These are phyloP conservation scores for Diatrype stigma DNA, from an alignment of 2,329 filamentous ascomycete genomes.

Conservation along the genomic window DNA sequence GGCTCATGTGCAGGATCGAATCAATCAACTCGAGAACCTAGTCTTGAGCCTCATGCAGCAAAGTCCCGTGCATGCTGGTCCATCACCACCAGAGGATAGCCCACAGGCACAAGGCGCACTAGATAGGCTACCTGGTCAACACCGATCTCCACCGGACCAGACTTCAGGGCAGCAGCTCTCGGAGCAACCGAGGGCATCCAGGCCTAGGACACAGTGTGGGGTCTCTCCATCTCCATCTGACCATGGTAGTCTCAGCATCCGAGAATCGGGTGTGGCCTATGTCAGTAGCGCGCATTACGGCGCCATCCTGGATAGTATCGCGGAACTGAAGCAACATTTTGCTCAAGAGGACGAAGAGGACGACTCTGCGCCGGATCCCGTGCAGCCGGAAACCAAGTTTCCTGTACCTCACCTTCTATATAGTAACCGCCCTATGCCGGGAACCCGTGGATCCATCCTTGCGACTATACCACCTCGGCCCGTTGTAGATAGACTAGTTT, in stretches of 20 bases:
- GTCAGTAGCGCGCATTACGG: conserved; percentile 36
- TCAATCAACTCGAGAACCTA: neutral
- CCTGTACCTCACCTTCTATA: conserved; percentile 28
- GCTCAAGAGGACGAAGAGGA: conserved; percentile 22
- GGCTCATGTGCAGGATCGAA: conserved; percentile 8
- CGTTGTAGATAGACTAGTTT: conserved; percentile 32
- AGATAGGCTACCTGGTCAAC: neutral
- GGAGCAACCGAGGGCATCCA: neutral
- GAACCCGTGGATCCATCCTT: conserved; percentile 27
- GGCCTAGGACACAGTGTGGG: neutral
- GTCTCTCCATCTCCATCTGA: conserved; percentile 15
- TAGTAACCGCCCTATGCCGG: conserved; percentile 16
- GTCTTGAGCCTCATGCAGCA: neutral
- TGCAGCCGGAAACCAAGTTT: neutral
- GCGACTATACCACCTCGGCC: conserved; percentile 28
- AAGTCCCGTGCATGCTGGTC: conserved; percentile 2
- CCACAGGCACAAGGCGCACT: neutral
- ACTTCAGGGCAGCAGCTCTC: conserved; percentile 7
- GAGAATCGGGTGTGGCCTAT: conserved; percentile 24
- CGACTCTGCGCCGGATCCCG: conserved; percentile 1
- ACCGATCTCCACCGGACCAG: neutral
- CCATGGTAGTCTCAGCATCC: conserved; percentile 26
- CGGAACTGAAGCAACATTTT: conserved; percentile 34
- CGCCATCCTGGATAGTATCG: conserved; percentile 36
- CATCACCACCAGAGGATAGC: conserved; percentile 1